Evolutionary conservation across 441 rosid species (phyloP), one percentile per base, ranked within the genome.

Genomic region (Adansonia grandidieri): DNA sequence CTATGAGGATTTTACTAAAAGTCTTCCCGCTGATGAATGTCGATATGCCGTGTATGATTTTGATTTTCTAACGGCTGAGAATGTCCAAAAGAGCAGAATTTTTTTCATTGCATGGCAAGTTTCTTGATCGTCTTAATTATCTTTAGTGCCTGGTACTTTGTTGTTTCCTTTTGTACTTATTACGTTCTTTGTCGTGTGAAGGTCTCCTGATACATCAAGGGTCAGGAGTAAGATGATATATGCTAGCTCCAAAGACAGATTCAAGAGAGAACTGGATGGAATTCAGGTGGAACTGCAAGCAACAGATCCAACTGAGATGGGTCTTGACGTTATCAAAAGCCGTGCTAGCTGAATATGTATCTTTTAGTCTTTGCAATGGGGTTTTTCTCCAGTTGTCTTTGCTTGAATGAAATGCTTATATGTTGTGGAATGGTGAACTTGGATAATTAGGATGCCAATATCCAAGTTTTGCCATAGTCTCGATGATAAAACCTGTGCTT

Each of bases 181-280:
- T 6, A 50, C 6, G 6, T 28, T 70, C 6, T 47, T 37, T 76
- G 51, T 48, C 68, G 28, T 24, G 20, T 77, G 73, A 80, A 88
- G 90, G 89, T 82, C 84, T 44, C 92, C 90, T 48, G 92, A 89
- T 24, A 83, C 85, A 22, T 68, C 92, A 77, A 83, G 89, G 78
- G 89, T 89, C 61, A 84, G 92, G 83, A 89, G 86, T 85, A 89
- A 89, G 85, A 89, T 89, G 90, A 89, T 89, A 62, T 89, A 89
- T 62, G 90, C 92, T 28, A 89, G 92, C 84, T 84, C 92, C 79
- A 89, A 89, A 75, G 92, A 32, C 37, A 32, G 42, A 37, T 37
- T 37, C 42, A 37, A 37, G 42, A 37, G 42, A 5, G 42, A 37
- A 37, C 42, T 37, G 37, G 37, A 32, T 77, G 89, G 90, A 67